These are phyloP conservation scores for Alnus rubra DNA, from an alignment of 306 rosid genomes.

Conservation along the genomic window DNA sequence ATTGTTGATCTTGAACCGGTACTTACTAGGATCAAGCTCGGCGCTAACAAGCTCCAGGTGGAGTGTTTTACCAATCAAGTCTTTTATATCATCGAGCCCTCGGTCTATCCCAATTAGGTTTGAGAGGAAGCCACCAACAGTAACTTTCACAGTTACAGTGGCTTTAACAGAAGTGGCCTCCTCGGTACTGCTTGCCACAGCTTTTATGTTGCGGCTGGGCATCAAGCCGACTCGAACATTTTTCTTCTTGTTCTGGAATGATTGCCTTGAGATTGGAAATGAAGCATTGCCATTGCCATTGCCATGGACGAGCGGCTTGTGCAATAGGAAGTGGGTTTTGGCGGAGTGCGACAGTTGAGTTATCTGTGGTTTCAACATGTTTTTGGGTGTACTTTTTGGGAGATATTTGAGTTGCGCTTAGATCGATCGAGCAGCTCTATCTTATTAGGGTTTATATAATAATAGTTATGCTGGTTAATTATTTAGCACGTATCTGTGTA, in stretches of 20 bases:
- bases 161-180: slow-evolving; percentile 23
- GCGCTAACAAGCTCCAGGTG: slow-evolving; percentile 60
- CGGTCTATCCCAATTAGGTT: slow-evolving; percentile 37
- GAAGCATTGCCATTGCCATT: neutral
- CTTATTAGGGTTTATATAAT: too few relatives aligned
- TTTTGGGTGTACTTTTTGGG: neutral
- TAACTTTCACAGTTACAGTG: slow-evolving; percentile 32
- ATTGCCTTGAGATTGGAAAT: slow-evolving; percentile 21
- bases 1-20: too few relatives aligned
- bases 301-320: neutral
- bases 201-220: slow-evolving; percentile 11
- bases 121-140: slow-evolving; percentile 44
- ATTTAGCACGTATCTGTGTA: too few relatives aligned
- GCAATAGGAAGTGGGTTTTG: slow-evolving; percentile 23
- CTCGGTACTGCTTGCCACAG: slow-evolving; percentile 1
- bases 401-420: too few relatives aligned
- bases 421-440: too few relatives aligned
- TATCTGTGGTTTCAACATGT: slow-evolving; percentile 29
- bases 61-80: slow-evolving; percentile 67
- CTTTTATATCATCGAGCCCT: slow-evolving; percentile 56
- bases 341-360: neutral
- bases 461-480: too few relatives aligned
- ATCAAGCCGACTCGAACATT: neutral
- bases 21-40: slow-evolving; percentile 44
- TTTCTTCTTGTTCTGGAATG: neutral